A percentile compares a stretch with the other conserved stretches of the same genome.
phyloP scores from a whole-genome alignment of 2,329 filamentous ascomycete species.

The Trichoderma koningiopsis region DNA sequence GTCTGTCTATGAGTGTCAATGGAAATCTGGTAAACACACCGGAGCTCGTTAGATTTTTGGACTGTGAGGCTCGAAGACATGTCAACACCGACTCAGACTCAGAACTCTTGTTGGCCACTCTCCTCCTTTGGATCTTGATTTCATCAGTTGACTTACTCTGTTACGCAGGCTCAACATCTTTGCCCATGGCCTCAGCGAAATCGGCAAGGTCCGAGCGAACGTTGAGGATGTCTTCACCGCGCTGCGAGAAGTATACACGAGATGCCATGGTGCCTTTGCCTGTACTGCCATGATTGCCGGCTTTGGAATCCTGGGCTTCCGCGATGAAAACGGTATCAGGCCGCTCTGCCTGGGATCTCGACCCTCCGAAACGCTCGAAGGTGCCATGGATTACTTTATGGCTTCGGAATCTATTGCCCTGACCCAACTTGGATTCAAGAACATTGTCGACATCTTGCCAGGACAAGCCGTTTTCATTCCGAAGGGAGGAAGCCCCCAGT shows the following conservation, averaged over 20 bases:
- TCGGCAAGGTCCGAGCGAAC: conserved; percentile 79
- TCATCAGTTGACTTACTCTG: background rate
- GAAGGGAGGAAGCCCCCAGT: conserved; percentile 73
- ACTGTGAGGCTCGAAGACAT: conserved; percentile 78
- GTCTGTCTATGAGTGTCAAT: conserved; percentile 80
- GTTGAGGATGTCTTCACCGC: conserved; percentile 74
- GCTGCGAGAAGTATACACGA: conserved; percentile 50
- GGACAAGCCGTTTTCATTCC: conserved; percentile 84
- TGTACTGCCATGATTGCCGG: conserved; percentile 25
- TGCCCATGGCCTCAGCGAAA: conserved; percentile 77
- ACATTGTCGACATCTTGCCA: conserved; percentile 76
- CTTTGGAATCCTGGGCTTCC: conserved; percentile 23
- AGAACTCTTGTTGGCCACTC: conserved; percentile 48
- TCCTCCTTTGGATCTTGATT: background rate
- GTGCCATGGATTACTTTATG: conserved; percentile 82
- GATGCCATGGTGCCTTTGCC: conserved; percentile 19
- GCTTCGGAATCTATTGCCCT: conserved; percentile 87
- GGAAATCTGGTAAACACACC: conserved; percentile 82
- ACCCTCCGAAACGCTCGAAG: conserved; percentile 61
- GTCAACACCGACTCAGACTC: conserved; percentile 91
- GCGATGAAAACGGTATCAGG: conserved; percentile 65
- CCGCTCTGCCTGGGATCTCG: conserved; percentile 79
- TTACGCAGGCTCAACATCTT: conserved; percentile 71
- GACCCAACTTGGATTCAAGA: conserved; percentile 74
- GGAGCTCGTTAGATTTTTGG: conserved; percentile 70